Evolutionary conservation across 805 yeast species (phyloP), one percentile per base, ranked within the genome.

Genomic region (Barnettozyma sp.): DNA sequence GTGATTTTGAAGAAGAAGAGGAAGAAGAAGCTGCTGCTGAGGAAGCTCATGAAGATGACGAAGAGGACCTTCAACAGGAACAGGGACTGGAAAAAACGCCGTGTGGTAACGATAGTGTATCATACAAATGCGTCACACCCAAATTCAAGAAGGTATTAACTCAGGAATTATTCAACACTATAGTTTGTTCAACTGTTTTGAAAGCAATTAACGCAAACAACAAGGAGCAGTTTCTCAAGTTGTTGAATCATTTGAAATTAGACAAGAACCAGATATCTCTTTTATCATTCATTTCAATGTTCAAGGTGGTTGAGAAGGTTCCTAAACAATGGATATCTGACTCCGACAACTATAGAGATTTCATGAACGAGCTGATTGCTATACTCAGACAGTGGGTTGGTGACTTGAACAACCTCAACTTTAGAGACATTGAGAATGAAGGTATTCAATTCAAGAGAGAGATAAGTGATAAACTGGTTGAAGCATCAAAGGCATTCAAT

Each of bases 311-410:
- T 15, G 52, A 50, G 31, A 53, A 49, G 25, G 46, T 48, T 25
- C 55, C 56, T 22, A 44, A 46, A 29, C 36, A 35, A 1, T 53
- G 57, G 57, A 25, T 48, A 17, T 16, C 23, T 12, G 40, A 36
- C 11, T 10, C 27, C 7, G 44, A 43, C 10, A 30, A 24, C 11
- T 41, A 50, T 17, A 57, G 55, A 33, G 7, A 7, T 14, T 26
- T 23, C 11, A 23, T 36, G 22, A 31, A 27, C 22, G 42, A 42
- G 14, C 35, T 56, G 7, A 42, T 48, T 27, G 46, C 40, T 17
- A 35, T 45, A 16, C 35, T 55, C 26, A 47, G 61, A 43, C 33
- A 49, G 26, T 56, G 61, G 60, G 46, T 52, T 39, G 60, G 61
- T 14, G 52, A 48, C 20, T 43, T 48, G 10, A 30, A 35, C 18